A percentile compares a stretch with the other conserved stretches of the same genome.
phyloP scores from a whole-genome alignment of 192 early-diverging fungal genomes.

The Diversispora epigaea region DNA sequence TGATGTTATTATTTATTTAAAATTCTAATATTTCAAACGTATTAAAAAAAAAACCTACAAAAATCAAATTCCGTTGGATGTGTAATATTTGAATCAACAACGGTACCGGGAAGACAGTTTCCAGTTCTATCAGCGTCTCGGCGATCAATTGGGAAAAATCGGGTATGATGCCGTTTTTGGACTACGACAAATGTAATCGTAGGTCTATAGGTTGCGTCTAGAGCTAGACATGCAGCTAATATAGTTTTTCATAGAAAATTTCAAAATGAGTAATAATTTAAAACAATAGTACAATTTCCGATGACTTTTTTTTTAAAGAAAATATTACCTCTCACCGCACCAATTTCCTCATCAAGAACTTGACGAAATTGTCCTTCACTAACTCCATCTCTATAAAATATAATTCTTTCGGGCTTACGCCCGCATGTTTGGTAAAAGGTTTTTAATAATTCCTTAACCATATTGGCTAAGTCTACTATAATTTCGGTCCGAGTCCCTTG shows the following conservation, averaged over 20 bases:
- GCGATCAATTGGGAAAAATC: slow-evolving; percentile 65
- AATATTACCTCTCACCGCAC: slow-evolving; percentile 5
- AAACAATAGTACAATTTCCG: not conserved
- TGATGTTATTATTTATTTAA: not conserved
- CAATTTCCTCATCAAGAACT: slow-evolving; percentile 7
- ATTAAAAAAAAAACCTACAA: slow-evolving; percentile 25
- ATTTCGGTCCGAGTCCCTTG: slow-evolving; percentile 65
- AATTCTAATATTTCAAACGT: not conserved
- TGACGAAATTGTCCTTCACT: slow-evolving; percentile 66
- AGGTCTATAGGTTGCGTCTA: slow-evolving; percentile 74
- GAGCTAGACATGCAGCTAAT: slow-evolving; percentile 47
- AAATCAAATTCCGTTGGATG: slow-evolving; percentile 82
- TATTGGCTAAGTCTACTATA: slow-evolving; percentile 56
- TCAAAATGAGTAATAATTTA: not conserved
- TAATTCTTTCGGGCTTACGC: slow-evolving; percentile 68
- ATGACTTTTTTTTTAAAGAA: not conserved
- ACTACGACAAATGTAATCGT: slow-evolving; percentile 69
- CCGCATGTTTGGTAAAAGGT: slow-evolving; percentile 51
- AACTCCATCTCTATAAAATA: slow-evolving; percentile 85
- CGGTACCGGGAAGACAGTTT: slow-evolving; percentile 76
- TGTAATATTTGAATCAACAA: slow-evolving; percentile 64
- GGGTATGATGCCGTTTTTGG: slow-evolving; percentile 78
- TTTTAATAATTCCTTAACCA: slow-evolving; percentile 61
- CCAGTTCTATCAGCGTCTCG: slow-evolving; percentile 62
- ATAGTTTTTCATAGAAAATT: not conserved